Evolutionary conservation across 2,329 filamentous ascomycete species (phyloP).

Genomic region (Camillea tinctor): DNA sequence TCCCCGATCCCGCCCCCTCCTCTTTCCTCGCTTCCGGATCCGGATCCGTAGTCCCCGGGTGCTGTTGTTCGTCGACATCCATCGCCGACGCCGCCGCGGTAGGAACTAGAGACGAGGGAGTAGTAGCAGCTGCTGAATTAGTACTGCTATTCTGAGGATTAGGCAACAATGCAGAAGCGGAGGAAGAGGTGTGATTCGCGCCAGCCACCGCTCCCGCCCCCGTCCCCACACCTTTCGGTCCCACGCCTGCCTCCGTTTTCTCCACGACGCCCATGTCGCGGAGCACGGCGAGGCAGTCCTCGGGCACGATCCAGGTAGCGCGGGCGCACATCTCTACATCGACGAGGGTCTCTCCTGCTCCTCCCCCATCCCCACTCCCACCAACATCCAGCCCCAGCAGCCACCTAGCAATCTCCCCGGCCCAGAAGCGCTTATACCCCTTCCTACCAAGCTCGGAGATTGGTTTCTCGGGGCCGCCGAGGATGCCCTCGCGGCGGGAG

Average conservation of each 20-base stretch:
- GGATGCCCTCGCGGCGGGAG: slow-evolving; percentile 74
- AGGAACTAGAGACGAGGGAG: no score
- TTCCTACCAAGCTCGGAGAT: slow-evolving; percentile 80
- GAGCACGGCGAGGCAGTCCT: slow-evolving; percentile 78
- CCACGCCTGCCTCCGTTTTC: slow-evolving; percentile 45
- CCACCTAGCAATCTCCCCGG: slow-evolving; percentile 76
- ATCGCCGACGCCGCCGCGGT: no score
- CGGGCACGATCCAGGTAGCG: slow-evolving; percentile 78
- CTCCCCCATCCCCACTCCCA: slow-evolving; percentile 14
- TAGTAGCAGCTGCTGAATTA: no score
- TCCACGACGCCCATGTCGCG: slow-evolving; percentile 75
- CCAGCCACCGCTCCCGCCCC: slow-evolving; percentile 46
- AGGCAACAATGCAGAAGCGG: no score
- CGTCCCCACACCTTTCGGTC: slow-evolving; percentile 64
- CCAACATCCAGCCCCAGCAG: slow-evolving; percentile 46
- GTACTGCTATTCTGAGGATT: no score
- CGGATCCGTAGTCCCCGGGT: no score
- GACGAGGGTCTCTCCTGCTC: slow-evolving; percentile 47
- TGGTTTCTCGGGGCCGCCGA: slow-evolving; percentile 92
- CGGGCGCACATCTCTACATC: slow-evolving; percentile 71
- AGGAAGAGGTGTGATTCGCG: not conserved
- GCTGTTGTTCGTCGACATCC: no score
- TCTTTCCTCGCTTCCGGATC: no score
- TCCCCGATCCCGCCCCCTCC: no score
- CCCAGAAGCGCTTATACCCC: slow-evolving; percentile 86